These are phyloP conservation scores for Trypanosoma platydactyli DNA, from an alignment of 208 protist genomes.

Conservation along the genomic window DNA sequence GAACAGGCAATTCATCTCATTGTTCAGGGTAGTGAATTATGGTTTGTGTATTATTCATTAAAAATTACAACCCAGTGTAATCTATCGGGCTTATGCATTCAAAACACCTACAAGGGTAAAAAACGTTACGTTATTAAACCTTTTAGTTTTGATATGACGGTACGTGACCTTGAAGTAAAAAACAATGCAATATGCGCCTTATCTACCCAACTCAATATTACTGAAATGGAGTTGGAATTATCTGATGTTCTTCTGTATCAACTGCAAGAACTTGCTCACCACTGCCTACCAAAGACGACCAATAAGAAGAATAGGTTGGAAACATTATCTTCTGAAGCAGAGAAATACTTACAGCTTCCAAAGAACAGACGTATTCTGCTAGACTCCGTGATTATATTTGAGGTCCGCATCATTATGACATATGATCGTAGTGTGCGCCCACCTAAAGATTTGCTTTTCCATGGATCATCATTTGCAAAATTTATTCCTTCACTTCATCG, in stretches of 20 bases:
- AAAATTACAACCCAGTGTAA: conserved; percentile 51
- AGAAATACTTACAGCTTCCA: conserved; percentile 12
- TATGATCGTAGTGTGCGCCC: conserved; percentile 55
- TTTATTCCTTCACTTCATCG: conserved; percentile 62
- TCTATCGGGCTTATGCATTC: conserved; percentile 34
- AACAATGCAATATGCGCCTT: conserved; percentile 27
- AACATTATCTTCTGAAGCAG: neutral
- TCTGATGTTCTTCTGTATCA: conserved; percentile 64
- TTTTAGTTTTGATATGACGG: conserved; percentile 43
- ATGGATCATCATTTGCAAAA: conserved; percentile 38
- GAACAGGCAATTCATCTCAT: conserved; percentile 30
- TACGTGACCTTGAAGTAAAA: conserved; percentile 36
- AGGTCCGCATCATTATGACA: conserved; percentile 40
- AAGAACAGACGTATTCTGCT: conserved; percentile 27
- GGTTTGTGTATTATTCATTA: conserved; percentile 28
- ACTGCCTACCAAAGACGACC: conserved; percentile 23
- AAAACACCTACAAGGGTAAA: conserved; percentile 39
- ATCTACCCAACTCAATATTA: conserved; percentile 40
- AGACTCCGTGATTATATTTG: conserved; percentile 34
- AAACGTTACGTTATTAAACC: conserved; percentile 39
- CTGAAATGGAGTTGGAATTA: conserved; percentile 44
- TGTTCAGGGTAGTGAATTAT: conserved; percentile 30
- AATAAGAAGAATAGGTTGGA: neutral
- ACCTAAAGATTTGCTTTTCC: conserved; percentile 52
- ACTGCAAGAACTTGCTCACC: conserved; percentile 33